Evolutionary conservation across 345 rosid genomes (phyloP).

Genomic region (Ailanthus altissimus): DNA sequence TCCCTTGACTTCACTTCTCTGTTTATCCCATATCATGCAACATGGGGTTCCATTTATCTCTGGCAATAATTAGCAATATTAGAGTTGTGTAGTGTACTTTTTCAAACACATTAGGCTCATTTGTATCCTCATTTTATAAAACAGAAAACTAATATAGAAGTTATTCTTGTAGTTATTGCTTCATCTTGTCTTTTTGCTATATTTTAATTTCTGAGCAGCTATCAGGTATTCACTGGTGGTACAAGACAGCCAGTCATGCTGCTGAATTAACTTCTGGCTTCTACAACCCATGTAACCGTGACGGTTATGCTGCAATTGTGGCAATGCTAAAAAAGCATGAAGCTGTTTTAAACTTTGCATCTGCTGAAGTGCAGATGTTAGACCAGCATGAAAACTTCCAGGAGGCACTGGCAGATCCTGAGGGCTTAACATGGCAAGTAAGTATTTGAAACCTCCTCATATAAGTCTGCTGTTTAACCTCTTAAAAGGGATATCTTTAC

Average conservation of each 20-base stretch:
- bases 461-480: neutral
- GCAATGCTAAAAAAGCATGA: constrained; percentile 71
- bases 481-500: neutral
- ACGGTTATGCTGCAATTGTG: constrained; percentile 81
- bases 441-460: constrained; percentile 22
- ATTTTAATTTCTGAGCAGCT: constrained; percentile 72
- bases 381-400: constrained; percentile 63
- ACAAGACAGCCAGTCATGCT: constrained; percentile 94
- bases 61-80: neutral
- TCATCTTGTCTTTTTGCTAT: constrained; percentile 34
- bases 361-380: constrained; percentile 49
- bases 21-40: neutral
- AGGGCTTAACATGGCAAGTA: constrained; percentile 89
- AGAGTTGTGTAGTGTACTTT: neutral
- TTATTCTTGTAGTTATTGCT: constrained; percentile 12
- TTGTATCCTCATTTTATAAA: neutral
- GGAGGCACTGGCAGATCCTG: constrained; percentile 69
- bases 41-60: neutral
- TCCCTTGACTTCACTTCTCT: neutral
- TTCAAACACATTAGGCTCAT: neutral
- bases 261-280: constrained; percentile 94
- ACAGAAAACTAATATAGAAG: constrained; percentile 2
- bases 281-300: constrained; percentile 86
- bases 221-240: constrained; percentile 96
- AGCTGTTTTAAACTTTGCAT: constrained; percentile 68